Conservation (phyloP, 306 rosid species). For the Rubus parviflorus region DNA sequence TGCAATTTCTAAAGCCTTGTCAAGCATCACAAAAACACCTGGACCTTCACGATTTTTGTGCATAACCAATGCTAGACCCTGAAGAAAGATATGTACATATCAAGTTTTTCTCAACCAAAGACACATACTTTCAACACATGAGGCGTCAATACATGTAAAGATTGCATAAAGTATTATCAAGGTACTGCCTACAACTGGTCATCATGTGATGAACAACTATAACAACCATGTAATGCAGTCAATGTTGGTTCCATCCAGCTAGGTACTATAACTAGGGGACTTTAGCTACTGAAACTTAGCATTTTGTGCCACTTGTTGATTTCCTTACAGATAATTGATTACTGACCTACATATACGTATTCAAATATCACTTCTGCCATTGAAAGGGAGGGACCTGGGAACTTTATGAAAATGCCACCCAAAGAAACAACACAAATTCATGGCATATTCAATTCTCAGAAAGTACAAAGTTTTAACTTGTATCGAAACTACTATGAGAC, state of each 20-base stretch:
- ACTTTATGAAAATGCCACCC: neutral
- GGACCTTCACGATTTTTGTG: constrained; percentile 79
- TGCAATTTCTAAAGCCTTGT: constrained; percentile 65
- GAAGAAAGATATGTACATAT: constrained; percentile 20
- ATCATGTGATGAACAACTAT: neutral
- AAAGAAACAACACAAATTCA: neutral
- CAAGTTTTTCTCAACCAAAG: constrained; percentile 16
- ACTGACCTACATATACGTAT: neutral
- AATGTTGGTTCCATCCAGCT: neutral
- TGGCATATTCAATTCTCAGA: neutral
- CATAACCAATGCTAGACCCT: constrained; percentile 93
- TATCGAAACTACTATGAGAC: neutral
- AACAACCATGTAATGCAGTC: neutral
- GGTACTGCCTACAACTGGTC: neutral
- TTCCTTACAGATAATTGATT: neutral
- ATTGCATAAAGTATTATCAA: neutral
- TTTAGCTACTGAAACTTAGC: neutral
- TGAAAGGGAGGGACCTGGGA: neutral
- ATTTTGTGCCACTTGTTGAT: neutral
- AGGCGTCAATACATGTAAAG: neutral
- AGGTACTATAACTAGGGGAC: neutral
- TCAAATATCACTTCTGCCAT: neutral
- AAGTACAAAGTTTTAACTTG: neutral
- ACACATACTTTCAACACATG: neutral
- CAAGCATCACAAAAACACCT: constrained; percentile 70